Percentiles rank a stretch among this genome's conserved stretches.
These are phyloP conservation scores for Mycena floridula DNA, from an alignment of 768 basidiomycete species.

Conservation along the genomic window DNA sequence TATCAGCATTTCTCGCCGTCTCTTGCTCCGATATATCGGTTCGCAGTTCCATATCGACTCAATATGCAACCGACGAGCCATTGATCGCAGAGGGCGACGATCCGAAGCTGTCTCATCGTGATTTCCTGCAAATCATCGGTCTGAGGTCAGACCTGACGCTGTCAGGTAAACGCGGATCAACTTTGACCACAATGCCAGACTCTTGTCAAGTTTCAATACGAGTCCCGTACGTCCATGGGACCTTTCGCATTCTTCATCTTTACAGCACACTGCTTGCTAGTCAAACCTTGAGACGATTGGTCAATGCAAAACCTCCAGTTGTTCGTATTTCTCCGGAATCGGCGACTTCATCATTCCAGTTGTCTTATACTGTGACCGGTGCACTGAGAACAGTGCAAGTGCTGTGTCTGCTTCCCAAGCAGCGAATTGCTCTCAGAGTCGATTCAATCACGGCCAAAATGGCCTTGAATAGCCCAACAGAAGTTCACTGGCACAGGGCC, in stretches of 20 bases:
- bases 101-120: slow-evolving; percentile 31
- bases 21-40: slow-evolving; percentile 42
- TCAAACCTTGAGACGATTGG: slow-evolving; percentile 31
- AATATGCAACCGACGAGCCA: slow-evolving; percentile 63
- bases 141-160: slow-evolving; percentile 21
- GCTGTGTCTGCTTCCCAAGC: slow-evolving; percentile 38
- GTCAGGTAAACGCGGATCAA: slow-evolving; percentile 8
- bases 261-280: slow-evolving; percentile 65
- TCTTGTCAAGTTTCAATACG: slow-evolving; percentile 39
- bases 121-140: slow-evolving; percentile 36
- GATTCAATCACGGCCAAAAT: slow-evolving; percentile 28
- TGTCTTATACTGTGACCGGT: slow-evolving; percentile 17
- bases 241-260: slow-evolving; percentile 57
- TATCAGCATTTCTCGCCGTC: slow-evolving; percentile 37
- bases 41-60: slow-evolving; percentile 61
- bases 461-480: slow-evolving; percentile 19
- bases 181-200: slow-evolving; percentile 20
- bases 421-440: slow-evolving; percentile 38
- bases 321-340: not conserved
- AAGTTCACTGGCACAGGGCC: slow-evolving; percentile 34
- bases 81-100: slow-evolving; percentile 50
- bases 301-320: not conserved
- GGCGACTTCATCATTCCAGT: not conserved
- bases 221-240: slow-evolving; percentile 47
- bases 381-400: slow-evolving; percentile 42